Conservation (phyloP, 805 yeast species). For the Blastobotrys peoriensis region DNA sequence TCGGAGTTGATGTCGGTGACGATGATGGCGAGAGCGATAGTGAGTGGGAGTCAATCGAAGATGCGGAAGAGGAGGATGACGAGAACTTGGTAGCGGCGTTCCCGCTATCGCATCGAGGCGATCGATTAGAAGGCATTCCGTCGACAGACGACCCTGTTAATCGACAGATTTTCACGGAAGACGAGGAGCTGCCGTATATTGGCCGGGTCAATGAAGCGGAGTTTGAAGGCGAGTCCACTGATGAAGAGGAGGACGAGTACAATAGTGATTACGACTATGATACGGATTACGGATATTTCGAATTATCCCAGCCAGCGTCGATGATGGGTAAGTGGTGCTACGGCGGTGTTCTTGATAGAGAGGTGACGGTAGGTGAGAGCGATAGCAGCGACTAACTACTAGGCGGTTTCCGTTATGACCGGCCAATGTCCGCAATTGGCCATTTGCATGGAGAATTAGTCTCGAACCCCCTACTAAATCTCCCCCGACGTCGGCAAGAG, state of each 20-base stretch:
- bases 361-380: too few species aligned
- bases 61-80: constrained; percentile 25
- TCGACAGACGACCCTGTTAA: constrained; percentile 18
- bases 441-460: constrained; percentile 10
- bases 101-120: neutral
- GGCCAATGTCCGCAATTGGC: constrained; percentile 5
- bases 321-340: constrained; percentile 8
- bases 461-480: constrained; percentile 12
- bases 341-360: neutral
- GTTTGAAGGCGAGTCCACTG: constrained; percentile 6
- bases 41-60: constrained; percentile 20
- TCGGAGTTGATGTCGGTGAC: constrained; percentile 10
- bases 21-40: constrained; percentile 17
- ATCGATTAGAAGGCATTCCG: neutral
- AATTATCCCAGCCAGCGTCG: constrained; percentile 12
- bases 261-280: constrained; percentile 29
- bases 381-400: constrained; percentile 22
- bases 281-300: constrained; percentile 15
- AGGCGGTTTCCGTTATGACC: constrained; percentile 9
- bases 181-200: constrained; percentile 12
- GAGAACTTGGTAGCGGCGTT: constrained; percentile 12
- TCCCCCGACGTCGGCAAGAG: constrained; percentile 1
- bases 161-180: constrained; percentile 6
- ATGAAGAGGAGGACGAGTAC: constrained; percentile 32
- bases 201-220: constrained; percentile 11